Percentiles rank a stretch among this genome's conserved stretches.
phyloP scores from a whole-genome alignment of 768 basidiomycete genomes.

The Tylopilus balloui region DNA sequence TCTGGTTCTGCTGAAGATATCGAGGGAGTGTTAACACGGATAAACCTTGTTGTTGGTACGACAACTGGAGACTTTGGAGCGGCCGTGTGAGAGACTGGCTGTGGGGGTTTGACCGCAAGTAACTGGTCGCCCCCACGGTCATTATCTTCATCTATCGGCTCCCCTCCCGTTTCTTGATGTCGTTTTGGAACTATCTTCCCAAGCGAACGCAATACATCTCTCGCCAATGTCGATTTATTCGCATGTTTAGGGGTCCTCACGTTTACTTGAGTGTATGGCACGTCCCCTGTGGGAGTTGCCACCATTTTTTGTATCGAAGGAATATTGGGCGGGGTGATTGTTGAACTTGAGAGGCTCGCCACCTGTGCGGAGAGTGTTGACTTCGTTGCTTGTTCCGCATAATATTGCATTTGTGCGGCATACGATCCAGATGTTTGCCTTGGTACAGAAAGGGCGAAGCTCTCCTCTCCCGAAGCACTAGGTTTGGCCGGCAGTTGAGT shows the following conservation, averaged over 20 bases:
- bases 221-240: constrained; percentile 49
- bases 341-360: neutral
- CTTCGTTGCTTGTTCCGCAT: constrained; percentile 17
- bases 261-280: neutral
- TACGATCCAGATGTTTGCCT: constrained; percentile 4
- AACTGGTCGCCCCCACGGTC: neutral
- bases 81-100: neutral
- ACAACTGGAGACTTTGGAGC: neutral
- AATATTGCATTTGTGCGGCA: constrained; percentile 18
- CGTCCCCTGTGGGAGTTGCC: constrained; percentile 9
- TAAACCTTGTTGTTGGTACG: neutral
- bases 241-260: constrained; percentile 37
- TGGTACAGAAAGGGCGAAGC: neutral
- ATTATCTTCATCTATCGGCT: neutral
- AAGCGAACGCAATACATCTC: constrained; percentile 53
- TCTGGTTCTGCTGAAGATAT: neutral
- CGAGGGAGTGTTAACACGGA: neutral
- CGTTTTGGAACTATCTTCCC: constrained; percentile 23
- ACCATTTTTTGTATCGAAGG: neutral
- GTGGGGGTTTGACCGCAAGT: neutral
- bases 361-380: constrained; percentile 5
- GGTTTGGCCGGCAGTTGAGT: neutral
- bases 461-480: neutral
- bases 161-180: constrained; percentile 5
- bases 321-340: neutral